A percentile compares a stretch with the other conserved stretches of the same genome.
Conservation (phyloP, 768 basidiomycete species). For the Pleurotus djamor region DNA sequence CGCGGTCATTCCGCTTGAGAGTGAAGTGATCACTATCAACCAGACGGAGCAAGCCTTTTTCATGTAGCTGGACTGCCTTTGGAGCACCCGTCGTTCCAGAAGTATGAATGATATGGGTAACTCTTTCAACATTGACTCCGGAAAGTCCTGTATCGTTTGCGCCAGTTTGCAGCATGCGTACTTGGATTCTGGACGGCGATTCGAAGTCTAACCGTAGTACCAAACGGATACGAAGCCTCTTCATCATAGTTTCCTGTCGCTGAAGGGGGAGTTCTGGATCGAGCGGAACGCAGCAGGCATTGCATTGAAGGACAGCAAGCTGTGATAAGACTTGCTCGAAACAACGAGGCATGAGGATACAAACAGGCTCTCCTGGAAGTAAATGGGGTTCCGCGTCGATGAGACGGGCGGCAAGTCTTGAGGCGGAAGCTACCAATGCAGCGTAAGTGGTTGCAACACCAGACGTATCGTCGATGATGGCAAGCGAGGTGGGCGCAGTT, state of each 20-base stretch:
- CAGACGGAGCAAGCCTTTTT: neutral
- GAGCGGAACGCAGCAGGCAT: neutral
- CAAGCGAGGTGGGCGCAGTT: neutral
- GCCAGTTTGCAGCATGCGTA: neutral
- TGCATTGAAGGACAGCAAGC: neutral
- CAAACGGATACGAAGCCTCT: neutral
- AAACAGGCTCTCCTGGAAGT: neutral
- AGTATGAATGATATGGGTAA: conserved; percentile 7
- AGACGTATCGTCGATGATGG: neutral
- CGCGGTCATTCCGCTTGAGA: neutral
- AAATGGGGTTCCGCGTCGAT: neutral
- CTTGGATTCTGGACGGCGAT: neutral
- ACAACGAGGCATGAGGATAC: neutral
- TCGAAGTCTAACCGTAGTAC: neutral
- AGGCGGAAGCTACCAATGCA: neutral
- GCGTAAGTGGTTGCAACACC: neutral
- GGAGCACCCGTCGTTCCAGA: conserved; percentile 6
- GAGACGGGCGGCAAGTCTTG: neutral
- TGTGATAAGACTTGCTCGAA: conserved; percentile 3
- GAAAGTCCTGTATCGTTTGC: too few species aligned
- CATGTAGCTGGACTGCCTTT: conserved; percentile 2
- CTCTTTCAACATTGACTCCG: too few species aligned
- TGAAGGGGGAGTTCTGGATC: neutral
- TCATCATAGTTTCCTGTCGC: neutral
- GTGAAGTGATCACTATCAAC: neutral